Conservation (phyloP, 1,284 basidiomycete genomes). For the Rhodotorula sp. region DNA sequence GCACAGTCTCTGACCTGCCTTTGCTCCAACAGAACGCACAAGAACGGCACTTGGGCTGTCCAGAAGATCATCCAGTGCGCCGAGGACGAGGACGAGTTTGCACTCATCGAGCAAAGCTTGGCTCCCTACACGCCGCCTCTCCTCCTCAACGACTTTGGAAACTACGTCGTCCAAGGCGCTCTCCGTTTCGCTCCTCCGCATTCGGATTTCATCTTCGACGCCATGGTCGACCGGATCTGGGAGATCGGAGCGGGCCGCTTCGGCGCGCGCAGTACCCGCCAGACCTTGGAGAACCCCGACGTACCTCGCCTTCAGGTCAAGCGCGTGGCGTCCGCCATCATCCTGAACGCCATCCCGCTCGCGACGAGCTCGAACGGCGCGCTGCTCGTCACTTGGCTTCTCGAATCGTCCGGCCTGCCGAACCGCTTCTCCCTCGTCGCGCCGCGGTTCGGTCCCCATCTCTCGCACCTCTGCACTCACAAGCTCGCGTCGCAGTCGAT, state of each 20-base stretch:
- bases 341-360: slow-evolving; percentile 95
- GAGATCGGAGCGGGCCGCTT: slow-evolving; percentile 64
- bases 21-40: slow-evolving; percentile 65
- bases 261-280: slow-evolving; percentile 95
- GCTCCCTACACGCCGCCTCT: slow-evolving; percentile 90
- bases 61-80: slow-evolving; percentile 98
- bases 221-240: slow-evolving; percentile 98
- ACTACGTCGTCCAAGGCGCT: slow-evolving; percentile 96
- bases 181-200: slow-evolving; percentile 84
- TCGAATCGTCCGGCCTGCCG: slow-evolving; percentile 89
- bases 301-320: slow-evolving; percentile 67
- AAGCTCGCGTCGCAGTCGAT: slow-evolving; percentile 94
- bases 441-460: slow-evolving; percentile 90
- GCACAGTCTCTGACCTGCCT: too few species aligned
- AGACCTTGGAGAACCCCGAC: slow-evolving; percentile 86
- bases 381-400: slow-evolving; percentile 89
- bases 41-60: slow-evolving; percentile 99
- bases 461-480: slow-evolving; percentile 95
- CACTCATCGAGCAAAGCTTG: slow-evolving; percentile 79
- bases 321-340: slow-evolving; percentile 88
- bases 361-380: slow-evolving; percentile 98
- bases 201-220: slow-evolving; percentile 96
- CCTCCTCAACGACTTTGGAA: slow-evolving; percentile 73
- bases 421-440: slow-evolving; percentile 90
- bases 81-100: slow-evolving; percentile 80